phyloP scores from a whole-genome alignment of 2,329 filamentous ascomycete genomes.

The Juglanconis sp. region DNA sequence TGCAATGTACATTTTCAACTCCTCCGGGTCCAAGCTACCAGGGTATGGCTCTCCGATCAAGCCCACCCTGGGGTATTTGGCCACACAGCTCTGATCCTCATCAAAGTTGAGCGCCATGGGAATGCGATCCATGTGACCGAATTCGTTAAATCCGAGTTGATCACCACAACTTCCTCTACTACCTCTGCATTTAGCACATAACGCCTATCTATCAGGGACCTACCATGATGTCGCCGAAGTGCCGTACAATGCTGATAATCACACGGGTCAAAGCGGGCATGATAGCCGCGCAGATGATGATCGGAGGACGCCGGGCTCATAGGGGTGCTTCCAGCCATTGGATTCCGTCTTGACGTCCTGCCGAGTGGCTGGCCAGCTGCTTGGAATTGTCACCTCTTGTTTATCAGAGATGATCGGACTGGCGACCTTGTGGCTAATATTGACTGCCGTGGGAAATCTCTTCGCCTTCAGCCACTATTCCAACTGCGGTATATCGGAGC shows the following conservation, averaged over 20 bases:
- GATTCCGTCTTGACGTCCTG: neutral
- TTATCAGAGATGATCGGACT: neutral
- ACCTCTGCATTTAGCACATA: too few species aligned
- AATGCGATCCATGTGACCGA: neutral
- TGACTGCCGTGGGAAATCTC: neutral
- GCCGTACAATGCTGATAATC: too few species aligned
- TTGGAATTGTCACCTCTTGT: neutral
- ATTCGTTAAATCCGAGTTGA: neutral
- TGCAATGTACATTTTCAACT: neutral
- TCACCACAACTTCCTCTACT: too few species aligned
- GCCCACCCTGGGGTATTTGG: neutral
- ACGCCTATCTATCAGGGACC: too few species aligned
- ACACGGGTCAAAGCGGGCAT: too few species aligned
- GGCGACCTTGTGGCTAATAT: neutral
- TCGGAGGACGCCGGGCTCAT: too few species aligned
- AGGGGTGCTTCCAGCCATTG: too few species aligned
- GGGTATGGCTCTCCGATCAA: neutral
- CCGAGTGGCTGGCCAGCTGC: neutral
- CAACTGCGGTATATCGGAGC: conserved; percentile 23
- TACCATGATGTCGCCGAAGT: too few species aligned
- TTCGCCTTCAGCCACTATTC: neutral
- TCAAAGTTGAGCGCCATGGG: neutral
- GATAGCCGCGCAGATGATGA: too few species aligned
- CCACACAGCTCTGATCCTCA: conserved; percentile 1
- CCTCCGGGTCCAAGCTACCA: neutral